These are phyloP conservation scores for Thermoascus crustaceus DNA, from an alignment of 2,329 filamentous ascomycete species.

Conservation along the genomic window DNA sequence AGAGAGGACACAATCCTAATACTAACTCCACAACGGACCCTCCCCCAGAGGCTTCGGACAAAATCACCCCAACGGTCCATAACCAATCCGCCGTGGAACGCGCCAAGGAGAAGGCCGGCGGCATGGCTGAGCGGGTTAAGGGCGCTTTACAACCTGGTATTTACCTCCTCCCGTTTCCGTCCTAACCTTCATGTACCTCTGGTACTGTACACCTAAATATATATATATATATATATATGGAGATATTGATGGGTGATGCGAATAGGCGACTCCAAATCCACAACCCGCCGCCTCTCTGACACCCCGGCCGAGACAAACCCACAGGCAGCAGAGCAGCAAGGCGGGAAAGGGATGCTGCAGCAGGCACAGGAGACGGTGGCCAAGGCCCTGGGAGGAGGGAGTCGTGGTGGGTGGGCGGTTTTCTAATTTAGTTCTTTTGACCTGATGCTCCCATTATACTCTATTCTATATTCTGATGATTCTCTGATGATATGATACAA, in stretches of 20 bases:
- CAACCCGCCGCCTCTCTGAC: slow-evolving; percentile 1
- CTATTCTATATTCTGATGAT: too few species aligned
- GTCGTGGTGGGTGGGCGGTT: background rate
- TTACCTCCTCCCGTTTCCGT: background rate
- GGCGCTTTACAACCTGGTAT: slow-evolving; percentile 6
- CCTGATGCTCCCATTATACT: too few species aligned
- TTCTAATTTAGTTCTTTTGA: background rate
- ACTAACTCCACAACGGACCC: background rate
- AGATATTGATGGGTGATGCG: too few species aligned
- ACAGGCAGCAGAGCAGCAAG: slow-evolving; percentile 2
- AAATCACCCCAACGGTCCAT: slow-evolving; percentile 9
- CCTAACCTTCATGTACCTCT: background rate
- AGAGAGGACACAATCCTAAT: too few species aligned
- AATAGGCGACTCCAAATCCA: slow-evolving; percentile 8
- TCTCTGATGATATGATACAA: too few species aligned
- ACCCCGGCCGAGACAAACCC: slow-evolving; percentile 6
- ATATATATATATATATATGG: too few species aligned
- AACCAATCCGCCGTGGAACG: slow-evolving; percentile 6
- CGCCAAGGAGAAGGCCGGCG: slow-evolving; percentile 1
- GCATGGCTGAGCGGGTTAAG: background rate
- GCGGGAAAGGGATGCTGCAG: slow-evolving; percentile 2
- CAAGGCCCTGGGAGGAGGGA: slow-evolving; percentile 7
- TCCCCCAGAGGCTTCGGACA: slow-evolving; percentile 12
- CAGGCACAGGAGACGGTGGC: slow-evolving; percentile 7
- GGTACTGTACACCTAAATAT: background rate